Evolutionary conservation across 495 filamentous ascomycete genomes (phyloP).

Genomic region (Cercophora scortea): DNA sequence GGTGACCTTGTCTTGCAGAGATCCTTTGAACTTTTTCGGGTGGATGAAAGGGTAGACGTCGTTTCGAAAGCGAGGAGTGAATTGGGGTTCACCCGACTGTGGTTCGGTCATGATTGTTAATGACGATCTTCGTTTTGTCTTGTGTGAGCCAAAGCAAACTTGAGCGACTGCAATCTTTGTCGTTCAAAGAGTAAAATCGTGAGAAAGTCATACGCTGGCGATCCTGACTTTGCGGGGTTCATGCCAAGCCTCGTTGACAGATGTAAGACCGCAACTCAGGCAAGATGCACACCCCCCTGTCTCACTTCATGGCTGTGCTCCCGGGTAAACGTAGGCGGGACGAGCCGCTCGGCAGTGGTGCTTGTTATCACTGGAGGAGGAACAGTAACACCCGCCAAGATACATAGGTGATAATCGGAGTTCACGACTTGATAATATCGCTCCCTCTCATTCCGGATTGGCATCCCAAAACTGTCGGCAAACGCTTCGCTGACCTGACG

Average conservation of each 20-base stretch:
- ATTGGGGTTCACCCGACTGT: slow-evolving; percentile 4
- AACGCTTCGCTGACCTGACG: no score
- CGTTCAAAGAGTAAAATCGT: not conserved
- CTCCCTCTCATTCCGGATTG: no score
- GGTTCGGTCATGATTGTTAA: not conserved
- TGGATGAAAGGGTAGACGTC: slow-evolving; percentile 28
- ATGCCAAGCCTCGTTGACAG: no score
- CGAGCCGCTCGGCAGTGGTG: not conserved
- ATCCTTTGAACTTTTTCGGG: slow-evolving; percentile 21
- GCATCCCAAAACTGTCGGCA: no score
- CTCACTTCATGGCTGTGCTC: not conserved
- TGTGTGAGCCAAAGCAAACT: not conserved
- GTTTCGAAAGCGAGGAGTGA: slow-evolving; percentile 20
- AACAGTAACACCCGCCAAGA: no score
- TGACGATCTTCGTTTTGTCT: not conserved
- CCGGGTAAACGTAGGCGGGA: slow-evolving; percentile 6
- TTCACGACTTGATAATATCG: no score
- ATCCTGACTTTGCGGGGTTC: not conserved
- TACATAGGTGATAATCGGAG: no score
- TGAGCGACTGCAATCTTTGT: not conserved
- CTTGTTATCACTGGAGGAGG: no score
- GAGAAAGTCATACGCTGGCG: not conserved
- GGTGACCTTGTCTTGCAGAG: slow-evolving; percentile 19
- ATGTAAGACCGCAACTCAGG: not conserved
- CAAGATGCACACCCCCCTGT: not conserved